Base-by-base conservation (phyloP, 2,329 filamentous ascomycete species). In the Fulvia fulva region DNA sequence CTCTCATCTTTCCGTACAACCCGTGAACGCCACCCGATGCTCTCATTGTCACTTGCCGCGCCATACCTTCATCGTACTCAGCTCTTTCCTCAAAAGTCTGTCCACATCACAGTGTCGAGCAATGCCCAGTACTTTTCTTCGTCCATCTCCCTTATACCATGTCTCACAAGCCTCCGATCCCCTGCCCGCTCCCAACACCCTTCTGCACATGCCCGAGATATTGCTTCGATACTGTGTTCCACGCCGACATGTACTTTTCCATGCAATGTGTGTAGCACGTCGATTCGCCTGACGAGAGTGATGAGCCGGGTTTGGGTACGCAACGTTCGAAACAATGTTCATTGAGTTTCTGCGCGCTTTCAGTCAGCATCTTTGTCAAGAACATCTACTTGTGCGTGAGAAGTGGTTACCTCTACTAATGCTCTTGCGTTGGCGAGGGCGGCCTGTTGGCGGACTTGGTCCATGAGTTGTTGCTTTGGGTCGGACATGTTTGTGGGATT, bases 271-370 rank as follows among this genome's bases (percentile, higher is more conserved):
- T 77, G 67, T 80, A 78, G 74, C 80, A 82, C 19, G 70, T 73
- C 62, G 76, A 69, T 67, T 82, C 80, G 70, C 75, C 73, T 49
- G 75, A 77, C 26, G 78, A 81, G 52, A 82, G 72, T 11, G 78
- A 80, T 47, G 76, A 70, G 58, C 77, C 76, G 61, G 80, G 80
- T 65, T 80, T 80, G 49, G 79, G 78, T 28, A 82, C 72, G 74
- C 80, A 82, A 68, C 78, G 78, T 63, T 81, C 78, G 74, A 81
- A 82, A 73, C 80, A 82, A 73, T 82, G 78, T 65, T 81, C 78
- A 72, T 82, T 82, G 63, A 82, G 72, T 77, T 81, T 82, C 79
- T 81, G 58, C 21, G 16, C 25, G 9, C n/a, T 9, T 1, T 19
- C 8, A 45, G n/a, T 45, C 41, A 45, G 28, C 28, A 28, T 25